A percentile compares a stretch with the other conserved stretches of the same genome.
phyloP scores from a whole-genome alignment of 2,329 filamentous ascomycete genomes.

The Alternaria brassicicola region DNA sequence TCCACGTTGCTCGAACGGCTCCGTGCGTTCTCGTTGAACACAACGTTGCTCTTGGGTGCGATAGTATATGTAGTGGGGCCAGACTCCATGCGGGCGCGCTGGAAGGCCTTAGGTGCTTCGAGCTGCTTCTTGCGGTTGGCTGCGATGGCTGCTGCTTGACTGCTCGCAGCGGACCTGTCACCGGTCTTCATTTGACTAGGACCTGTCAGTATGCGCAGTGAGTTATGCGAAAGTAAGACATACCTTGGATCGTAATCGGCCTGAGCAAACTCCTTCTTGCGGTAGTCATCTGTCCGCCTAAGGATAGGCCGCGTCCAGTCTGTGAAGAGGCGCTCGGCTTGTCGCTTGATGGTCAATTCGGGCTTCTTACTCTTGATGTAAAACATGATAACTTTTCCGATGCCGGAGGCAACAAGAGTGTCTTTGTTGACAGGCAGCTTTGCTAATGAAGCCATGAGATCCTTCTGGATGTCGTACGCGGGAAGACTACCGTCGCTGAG shows the following conservation, averaged over 20 bases:
- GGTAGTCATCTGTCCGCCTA: conserved; percentile 92
- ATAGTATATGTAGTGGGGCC: conserved; percentile 67
- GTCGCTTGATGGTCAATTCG: conserved; percentile 86
- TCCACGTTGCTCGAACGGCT: conserved; percentile 35
- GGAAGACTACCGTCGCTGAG: conserved; percentile 92
- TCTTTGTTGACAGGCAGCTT: conserved; percentile 91
- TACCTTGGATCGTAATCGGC: conserved; percentile 65
- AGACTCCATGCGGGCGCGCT: conserved; percentile 64
- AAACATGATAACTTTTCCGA: conserved; percentile 95
- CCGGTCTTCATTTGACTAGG: conserved; percentile 21
- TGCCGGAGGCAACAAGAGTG: conserved; percentile 83
- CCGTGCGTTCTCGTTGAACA: conserved; percentile 40
- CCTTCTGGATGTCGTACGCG: conserved; percentile 96
- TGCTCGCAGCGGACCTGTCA: conserved; percentile 30
- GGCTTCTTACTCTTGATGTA: conserved; percentile 95
- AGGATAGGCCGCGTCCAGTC: conserved; percentile 97
- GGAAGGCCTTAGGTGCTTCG: conserved; percentile 59
- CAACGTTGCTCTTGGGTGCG: conserved; percentile 63
- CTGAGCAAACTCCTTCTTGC: conserved; percentile 75
- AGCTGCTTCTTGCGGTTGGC: conserved; percentile 56
- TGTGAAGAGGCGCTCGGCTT: conserved; percentile 87
- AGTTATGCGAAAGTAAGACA: conserved; percentile 17
- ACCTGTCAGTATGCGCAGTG: conserved; percentile 21
- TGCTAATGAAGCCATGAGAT: conserved; percentile 81
- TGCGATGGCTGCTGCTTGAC: conserved; percentile 42